Base-by-base conservation (phyloP, 768 basidiomycete species). In the Termitomyces heimii region DNA sequence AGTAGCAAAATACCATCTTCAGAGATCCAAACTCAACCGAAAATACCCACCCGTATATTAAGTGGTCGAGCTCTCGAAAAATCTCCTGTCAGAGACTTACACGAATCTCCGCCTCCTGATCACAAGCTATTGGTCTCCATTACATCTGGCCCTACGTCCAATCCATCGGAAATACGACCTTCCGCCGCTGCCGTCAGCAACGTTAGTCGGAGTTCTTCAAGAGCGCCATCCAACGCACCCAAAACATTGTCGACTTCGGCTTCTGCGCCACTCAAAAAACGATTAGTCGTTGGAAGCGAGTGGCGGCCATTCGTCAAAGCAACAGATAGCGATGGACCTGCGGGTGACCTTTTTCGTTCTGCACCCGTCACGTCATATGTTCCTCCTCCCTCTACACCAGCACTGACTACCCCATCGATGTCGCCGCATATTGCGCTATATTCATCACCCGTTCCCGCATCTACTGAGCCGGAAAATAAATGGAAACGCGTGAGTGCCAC, bases 131-230 rank as follows among this genome's bases (percentile, higher is more conserved):
- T 78, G 24, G 74, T 72, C 2, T 74, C 72, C 58, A 74, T 78
- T 34, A 63, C 75, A n/a, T 62, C 70, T 7, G 77, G 76, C 12
- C 73, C 80, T 9, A 65, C 74, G 26, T 75, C 72, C 0, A 86
- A 86, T 64, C 82, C 83, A 24, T 66, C 85, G 40, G 75, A 73
- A 47, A 85, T 86, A 53, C 73, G 76, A 26, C 81, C 84, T 14
- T 80, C 83, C 14, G 65, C 60, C 16, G 54, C 35, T 16, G 35
- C 37, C 26, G 1, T 28, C 12, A 39, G 10, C 26, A 52, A n/a
- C 29, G 13, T n/a, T 14, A n/a, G 18, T 28, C 50, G 37, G 9
- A 20, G 6, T 29, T 12, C 26, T 28, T 6, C 35, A n/a, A 51
- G 37, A 20, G 12, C 14, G 51, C 51, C 37, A 20, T 32, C 52